Evolutionary conservation across 805 yeast species (phyloP), one percentile per base, ranked within the genome.

Genomic region (Maudiozyma turicensis): DNA sequence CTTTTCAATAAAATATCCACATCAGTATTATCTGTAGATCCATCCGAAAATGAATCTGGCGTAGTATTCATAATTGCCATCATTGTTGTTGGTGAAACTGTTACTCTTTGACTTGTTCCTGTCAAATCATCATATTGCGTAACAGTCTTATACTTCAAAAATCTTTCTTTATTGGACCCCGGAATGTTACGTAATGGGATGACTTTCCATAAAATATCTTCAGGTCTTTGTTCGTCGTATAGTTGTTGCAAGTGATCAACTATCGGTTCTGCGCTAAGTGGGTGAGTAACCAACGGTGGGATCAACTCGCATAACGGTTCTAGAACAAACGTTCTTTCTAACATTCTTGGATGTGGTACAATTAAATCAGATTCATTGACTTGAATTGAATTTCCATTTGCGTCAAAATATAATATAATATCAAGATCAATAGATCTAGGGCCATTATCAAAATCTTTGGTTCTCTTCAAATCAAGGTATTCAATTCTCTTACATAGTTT

Each of bases 41-140:
- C 98, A 65, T 93, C 99, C 42, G 95, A 86, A 63, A 93, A 93
- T 1, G 96, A 89, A 65, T 93, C 97, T 0, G 97, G 96, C 0
- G 99, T 93, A 20, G 84, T 75, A 59, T 93, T 93, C 54, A 93
- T 66, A 44, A 93, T 82, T 1, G 88, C 93, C 99, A 93, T 93
- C 42, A 89, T 62, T 46, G 73, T 67, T 0, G 97, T 87, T 1
- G 65, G 58, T 0, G 63, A 58, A 5, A 54, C 46, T 1, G 58
- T 54, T 6, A 34, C 42, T 7, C 54, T 47, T n/a, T 68, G 69
- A 6, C 71, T 61, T 5, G 69, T 64, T 41, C 72, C 66, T 15
- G 68, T 63, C 26, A 72, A 52, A 3, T 75, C 70, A 58, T 81
- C 84, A 55, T 76, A 74, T 34, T 64, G 64, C 43, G 74, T 54